Base-by-base conservation (phyloP, 768 basidiomycete genomes). In the Mycena rebaudengoi region DNA sequence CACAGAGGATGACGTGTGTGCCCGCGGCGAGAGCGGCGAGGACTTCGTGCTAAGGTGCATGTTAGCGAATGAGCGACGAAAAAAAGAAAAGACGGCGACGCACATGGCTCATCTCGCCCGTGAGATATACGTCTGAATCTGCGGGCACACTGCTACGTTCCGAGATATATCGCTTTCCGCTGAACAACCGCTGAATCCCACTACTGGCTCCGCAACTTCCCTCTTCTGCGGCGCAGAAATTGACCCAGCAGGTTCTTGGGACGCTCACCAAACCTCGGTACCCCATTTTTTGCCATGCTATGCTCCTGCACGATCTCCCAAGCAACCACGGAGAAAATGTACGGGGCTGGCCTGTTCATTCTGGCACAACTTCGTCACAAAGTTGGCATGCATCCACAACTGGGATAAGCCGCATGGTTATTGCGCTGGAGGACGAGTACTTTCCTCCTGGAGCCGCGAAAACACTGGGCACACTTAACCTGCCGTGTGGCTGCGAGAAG, bases 31-130 rank as follows among this genome's bases (percentile, higher is more conserved):
- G 83, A 1, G 92, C 86, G 1, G 92, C 91, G 44, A 98, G 82
- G 55, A 97, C 88, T 63, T 96, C 91, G 75, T 98, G 96, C 93
- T 96, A 75, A 25, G 26, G 5, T 3, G 4, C 69, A 74, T 67
- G 63, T 43, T 67, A 50, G 55, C 45, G 21, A 40, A 8, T 23
- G 60, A 49, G 43, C 21, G 52, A 50, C 21, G 37, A n/a, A n/a
- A n/a, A n/a, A n/a, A n/a, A n/a, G n/a, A n/a, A n/a, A n/a, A n/a
- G n/a, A n/a, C n/a, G n/a, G n/a, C n/a, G 75, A 56, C 87, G 46
- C 76, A 95, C 94, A 77, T 97, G 96, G 20, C 85, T 75, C 92
- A 96, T 93, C 79, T 98, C 95, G 10, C 96, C 96, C 4, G 96
- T 98, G 70, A 96, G 83, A 75, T 92, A 95, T 26, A 96, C 85